Evolutionary conservation across 2,329 filamentous ascomycete species (phyloP).

Genomic region (Rutstroemia sp.): DNA sequence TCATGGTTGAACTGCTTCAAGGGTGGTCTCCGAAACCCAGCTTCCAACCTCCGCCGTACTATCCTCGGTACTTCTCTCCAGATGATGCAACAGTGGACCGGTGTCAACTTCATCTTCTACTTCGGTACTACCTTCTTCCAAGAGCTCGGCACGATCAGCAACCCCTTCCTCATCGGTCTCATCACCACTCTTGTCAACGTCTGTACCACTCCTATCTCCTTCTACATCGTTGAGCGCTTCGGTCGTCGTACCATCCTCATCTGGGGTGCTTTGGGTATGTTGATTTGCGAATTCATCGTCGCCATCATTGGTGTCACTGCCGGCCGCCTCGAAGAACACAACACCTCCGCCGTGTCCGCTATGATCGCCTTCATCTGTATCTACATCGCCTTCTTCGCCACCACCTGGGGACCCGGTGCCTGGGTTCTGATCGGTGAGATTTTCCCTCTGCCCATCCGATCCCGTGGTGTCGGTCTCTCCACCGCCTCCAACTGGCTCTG

Average conservation of each 20-base stretch:
- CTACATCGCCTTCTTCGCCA: slow-evolving; percentile 90
- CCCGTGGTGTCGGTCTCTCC: slow-evolving; percentile 77
- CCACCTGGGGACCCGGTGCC: slow-evolving; percentile 72
- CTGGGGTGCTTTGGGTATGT: slow-evolving; percentile 72
- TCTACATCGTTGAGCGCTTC: slow-evolving; percentile 76
- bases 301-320: slow-evolving; percentile 64
- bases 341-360: slow-evolving; percentile 49
- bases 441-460: slow-evolving; percentile 82
- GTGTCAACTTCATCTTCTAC: slow-evolving; percentile 92
- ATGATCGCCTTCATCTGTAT: slow-evolving; percentile 83
- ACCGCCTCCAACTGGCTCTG: slow-evolving; percentile 90
- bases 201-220: slow-evolving; percentile 75
- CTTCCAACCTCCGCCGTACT: slow-evolving; percentile 63
- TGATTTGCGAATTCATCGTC: slow-evolving; percentile 79
- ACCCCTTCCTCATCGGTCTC: slow-evolving; percentile 77
- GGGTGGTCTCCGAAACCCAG: slow-evolving; percentile 53
- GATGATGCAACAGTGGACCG: slow-evolving; percentile 71
- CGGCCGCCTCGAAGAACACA: slow-evolving; percentile 46
- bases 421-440: slow-evolving; percentile 86
- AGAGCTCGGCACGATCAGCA: slow-evolving; percentile 64
- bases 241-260: slow-evolving; percentile 77
- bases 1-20: slow-evolving; percentile 64
- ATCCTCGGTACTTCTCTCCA: slow-evolving; percentile 66
- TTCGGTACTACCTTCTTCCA: slow-evolving; percentile 81
- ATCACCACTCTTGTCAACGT: slow-evolving; percentile 88